Evolutionary conservation across 1,284 basidiomycete genomes (phyloP).

Genomic region (Ustilago tritici): DNA sequence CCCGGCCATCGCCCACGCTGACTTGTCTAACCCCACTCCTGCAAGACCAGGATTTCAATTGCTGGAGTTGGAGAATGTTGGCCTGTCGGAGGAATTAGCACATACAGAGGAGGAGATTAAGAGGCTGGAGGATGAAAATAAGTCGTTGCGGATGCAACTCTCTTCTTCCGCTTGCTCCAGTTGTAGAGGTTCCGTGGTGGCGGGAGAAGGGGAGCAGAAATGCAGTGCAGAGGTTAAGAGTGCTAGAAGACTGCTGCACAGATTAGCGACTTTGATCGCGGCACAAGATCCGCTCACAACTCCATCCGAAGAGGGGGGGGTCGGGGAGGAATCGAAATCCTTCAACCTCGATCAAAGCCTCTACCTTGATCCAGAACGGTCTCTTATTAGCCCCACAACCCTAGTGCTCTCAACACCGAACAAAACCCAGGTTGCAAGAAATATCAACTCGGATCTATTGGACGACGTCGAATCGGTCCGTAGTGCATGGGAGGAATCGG

Average conservation of each 20-base stretch:
- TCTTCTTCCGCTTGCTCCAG: conserved; percentile 1
- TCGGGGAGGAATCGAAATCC: background rate
- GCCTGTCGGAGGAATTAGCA: conserved; percentile 14
- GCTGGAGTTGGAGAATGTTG: conserved; percentile 39
- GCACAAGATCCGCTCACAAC: background rate
- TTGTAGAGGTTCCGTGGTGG: background rate
- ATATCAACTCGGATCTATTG: conserved; percentile 26
- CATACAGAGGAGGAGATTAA: conserved; percentile 8
- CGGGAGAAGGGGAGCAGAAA: background rate
- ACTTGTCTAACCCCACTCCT: conserved; percentile 14
- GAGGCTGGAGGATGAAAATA: conserved; percentile 1
- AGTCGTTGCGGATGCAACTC: background rate
- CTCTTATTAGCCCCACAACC: conserved; percentile 11
- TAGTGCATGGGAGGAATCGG: conserved; percentile 14
- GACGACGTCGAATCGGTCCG: conserved; percentile 32
- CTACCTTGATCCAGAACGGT: conserved; percentile 28
- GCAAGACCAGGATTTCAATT: conserved; percentile 8
- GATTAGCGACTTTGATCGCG: background rate
- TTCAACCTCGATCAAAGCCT: conserved; percentile 35
- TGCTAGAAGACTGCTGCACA: conserved; percentile 2
- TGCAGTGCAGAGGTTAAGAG: conserved; percentile 9
- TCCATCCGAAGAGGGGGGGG: background rate
- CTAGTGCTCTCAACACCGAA: conserved; percentile 27
- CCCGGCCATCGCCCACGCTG: conserved; percentile 15
- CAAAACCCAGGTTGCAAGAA: conserved; percentile 10